A percentile compares a stretch with the other conserved stretches of the same genome.
Evolutionary conservation across 202 grass and related monocot genomes (phyloP).

Genomic region (Brachypodium distachyon): DNA sequence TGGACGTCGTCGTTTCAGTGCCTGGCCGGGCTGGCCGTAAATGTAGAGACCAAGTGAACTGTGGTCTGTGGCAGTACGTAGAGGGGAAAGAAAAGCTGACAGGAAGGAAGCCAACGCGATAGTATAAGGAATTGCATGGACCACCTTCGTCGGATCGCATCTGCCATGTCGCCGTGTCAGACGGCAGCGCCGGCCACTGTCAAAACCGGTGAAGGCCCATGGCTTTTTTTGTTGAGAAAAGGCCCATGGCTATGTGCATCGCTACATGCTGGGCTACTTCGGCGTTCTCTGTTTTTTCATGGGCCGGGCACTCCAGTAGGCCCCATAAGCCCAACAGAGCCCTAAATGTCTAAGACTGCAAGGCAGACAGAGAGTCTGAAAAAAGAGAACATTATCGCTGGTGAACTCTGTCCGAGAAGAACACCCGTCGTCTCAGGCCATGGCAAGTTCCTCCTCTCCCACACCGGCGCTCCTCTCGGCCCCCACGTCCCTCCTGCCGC

Average conservation of each 20-base stretch:
- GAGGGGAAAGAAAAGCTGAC: background rate
- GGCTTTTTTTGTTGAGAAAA: no score
- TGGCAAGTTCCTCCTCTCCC: background rate
- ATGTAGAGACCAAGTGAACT: conserved; percentile 10
- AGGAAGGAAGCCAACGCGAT: background rate
- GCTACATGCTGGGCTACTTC: no score
- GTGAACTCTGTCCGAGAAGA: background rate
- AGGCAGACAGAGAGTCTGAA: no score
- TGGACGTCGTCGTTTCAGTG: background rate
- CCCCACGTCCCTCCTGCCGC: background rate
- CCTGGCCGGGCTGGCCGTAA: background rate
- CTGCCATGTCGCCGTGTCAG: background rate
- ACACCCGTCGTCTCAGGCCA: background rate
- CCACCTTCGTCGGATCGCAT: background rate
- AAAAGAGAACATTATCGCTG: background rate
- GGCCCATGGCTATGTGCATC: no score
- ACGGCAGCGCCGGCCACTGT: background rate
- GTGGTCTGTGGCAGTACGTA: background rate
- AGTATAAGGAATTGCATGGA: conserved; percentile 9
- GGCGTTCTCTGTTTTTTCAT: background rate
- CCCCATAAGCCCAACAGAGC: background rate
- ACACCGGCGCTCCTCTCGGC: background rate
- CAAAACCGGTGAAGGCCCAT: background rate
- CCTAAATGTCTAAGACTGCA: no score
- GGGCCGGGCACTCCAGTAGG: no score